Evolutionary conservation across 2,329 filamentous ascomycete genomes (phyloP), one percentile per base, ranked within the genome.

Genomic region (Epichloe sp.): DNA sequence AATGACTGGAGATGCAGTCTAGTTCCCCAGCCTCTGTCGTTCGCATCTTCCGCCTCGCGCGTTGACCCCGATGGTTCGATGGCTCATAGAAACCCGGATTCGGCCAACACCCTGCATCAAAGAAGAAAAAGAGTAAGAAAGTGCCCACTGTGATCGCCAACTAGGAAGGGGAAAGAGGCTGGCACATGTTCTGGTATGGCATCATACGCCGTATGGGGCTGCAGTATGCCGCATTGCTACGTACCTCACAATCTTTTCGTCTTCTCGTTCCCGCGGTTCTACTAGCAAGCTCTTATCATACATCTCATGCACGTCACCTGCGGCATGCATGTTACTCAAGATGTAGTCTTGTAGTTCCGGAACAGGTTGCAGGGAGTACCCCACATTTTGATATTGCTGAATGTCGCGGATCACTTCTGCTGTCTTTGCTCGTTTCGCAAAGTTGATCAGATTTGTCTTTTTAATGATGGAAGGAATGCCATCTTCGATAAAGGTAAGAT

Each of bases 181-280:
- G 21, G 34, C 21, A 34, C n/a, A 26, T 11, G 10, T 48, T 8
- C 12, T 8, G 15, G 10, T 3, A 12, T n/a, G 19, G 17, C 14
- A 5, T 19, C 12, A 15, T 14, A 7, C 12, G 19, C n/a, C 15
- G 5, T 10, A 7, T 11, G 35, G 15, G 15, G n/a, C 7, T 14
- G 58, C 56, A 34, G 59, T 59, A 52, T 60, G 54, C 55, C 55
- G 58, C 53, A 61, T 58, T 57, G 60, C 49, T 57, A 76, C 80
- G 63, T 83, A 95, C 90, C 93, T 94, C 65, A 95, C 91, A 76
- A 98, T 97, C 78, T 97, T 97, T 73, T 98, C 93, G 65, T 98
- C 93, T 73, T 98, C 93, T 62, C 93, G 80, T 73, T 98, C 93
- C 62, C 93, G 80, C 56, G 93, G 93, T 68, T 98, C 93, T 54